These are phyloP conservation scores for Skeletonema potamos DNA, from an alignment of 108 stramenopile species.

Conservation along the genomic window DNA sequence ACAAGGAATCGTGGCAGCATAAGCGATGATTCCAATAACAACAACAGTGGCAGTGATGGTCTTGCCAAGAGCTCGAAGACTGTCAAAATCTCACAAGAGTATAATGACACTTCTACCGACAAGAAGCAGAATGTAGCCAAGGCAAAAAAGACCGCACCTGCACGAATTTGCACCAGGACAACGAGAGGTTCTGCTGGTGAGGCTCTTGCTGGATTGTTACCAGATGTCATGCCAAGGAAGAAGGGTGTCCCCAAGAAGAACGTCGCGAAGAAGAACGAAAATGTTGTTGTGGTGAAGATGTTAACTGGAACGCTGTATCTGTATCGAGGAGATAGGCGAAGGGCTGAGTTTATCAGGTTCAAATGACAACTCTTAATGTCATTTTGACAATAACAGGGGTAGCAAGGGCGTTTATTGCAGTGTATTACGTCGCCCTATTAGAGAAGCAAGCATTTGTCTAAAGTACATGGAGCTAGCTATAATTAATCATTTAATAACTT, in stretches of 20 bases:
- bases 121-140: slow-evolving; percentile 5
- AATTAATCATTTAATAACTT: no score
- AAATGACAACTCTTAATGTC: no score
- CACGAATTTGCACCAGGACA: slow-evolving; percentile 23
- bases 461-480: no score
- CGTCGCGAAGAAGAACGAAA: slow-evolving; percentile 42
- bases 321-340: slow-evolving; percentile 59
- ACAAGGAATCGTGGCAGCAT: no score
- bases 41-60: slow-evolving; percentile 13
- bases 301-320: slow-evolving; percentile 68
- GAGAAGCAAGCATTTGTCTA: no score
- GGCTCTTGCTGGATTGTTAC: slow-evolving; percentile 14
- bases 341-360: slow-evolving; percentile 51
- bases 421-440: no score
- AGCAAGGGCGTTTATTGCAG: no score
- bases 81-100: slow-evolving; percentile 48
- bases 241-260: slow-evolving; percentile 24
- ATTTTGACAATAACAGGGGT: no score
- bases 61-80: slow-evolving; percentile 25
- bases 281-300: slow-evolving; percentile 57
- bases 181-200: slow-evolving; percentile 21
- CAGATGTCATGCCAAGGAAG: slow-evolving; percentile 5
- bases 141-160: neutral
- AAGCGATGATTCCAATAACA: no score
- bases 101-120: slow-evolving; percentile 6